Percentiles rank a stretch among this genome's conserved stretches.
These are phyloP conservation scores for Pleurotus cornucopiae DNA, from an alignment of 768 basidiomycete species.

Conservation along the genomic window DNA sequence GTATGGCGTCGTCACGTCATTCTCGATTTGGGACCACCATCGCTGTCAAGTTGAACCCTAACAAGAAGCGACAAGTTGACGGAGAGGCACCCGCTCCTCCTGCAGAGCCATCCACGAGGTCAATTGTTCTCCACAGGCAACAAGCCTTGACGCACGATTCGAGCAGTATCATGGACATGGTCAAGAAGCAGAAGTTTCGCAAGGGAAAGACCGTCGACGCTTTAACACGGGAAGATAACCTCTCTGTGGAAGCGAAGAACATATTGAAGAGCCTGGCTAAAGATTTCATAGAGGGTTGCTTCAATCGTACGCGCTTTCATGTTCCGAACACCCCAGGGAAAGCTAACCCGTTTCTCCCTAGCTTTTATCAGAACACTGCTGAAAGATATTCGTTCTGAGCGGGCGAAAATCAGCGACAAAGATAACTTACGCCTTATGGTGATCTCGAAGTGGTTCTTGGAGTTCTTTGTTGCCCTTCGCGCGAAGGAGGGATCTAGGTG, in stretches of 20 bases:
- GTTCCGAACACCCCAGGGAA: constrained; percentile 11
- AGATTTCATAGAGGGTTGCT: constrained; percentile 77
- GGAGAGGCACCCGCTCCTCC: constrained; percentile 17
- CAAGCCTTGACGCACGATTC: constrained; percentile 70
- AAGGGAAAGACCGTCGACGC: constrained; percentile 65
- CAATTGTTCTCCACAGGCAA: constrained; percentile 83
- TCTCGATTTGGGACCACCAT: constrained; percentile 97
- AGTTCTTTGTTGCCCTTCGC: constrained; percentile 73
- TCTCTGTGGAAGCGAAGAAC: constrained; percentile 58
- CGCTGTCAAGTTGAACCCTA: constrained; percentile 65
- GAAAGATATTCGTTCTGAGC: constrained; percentile 91
- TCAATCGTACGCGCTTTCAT: constrained; percentile 68
- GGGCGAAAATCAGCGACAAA: constrained; percentile 90
- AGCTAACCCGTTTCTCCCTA: constrained; percentile 24
- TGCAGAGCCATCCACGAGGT: constrained; percentile 32
- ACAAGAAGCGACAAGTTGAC: constrained; percentile 27
- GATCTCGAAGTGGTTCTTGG: constrained; percentile 87
- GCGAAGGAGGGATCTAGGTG: constrained; percentile 43
- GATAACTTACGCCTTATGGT: constrained; percentile 88
- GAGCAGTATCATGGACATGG: constrained; percentile 66
- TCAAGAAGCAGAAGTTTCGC: constrained; percentile 56
- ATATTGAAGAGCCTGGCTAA: constrained; percentile 66
- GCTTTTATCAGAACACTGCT: constrained; percentile 84
- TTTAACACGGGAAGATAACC: constrained; percentile 61
- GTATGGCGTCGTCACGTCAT: constrained; percentile 70